phyloP scores from a whole-genome alignment of 2,329 filamentous ascomycete species.

The Cercospora sojina region DNA sequence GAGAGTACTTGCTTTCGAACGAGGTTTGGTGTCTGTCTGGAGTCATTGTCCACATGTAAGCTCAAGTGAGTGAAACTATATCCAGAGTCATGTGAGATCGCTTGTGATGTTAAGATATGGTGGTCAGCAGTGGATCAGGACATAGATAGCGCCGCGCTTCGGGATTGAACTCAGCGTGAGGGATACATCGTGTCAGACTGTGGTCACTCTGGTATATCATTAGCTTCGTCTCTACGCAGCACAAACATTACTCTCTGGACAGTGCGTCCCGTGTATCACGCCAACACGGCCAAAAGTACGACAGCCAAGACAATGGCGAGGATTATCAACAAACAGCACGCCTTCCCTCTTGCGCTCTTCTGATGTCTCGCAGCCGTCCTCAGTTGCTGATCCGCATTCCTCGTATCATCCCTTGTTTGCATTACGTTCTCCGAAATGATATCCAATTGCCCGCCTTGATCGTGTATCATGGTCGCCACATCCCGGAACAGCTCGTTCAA shows the following conservation, averaged over 20 bases:
- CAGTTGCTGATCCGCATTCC: slow-evolving; percentile 81
- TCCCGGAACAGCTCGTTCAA: slow-evolving; percentile 96
- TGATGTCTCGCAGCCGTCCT: slow-evolving; percentile 86
- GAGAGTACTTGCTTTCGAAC: background rate
- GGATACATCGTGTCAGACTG: background rate
- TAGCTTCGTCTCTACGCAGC: background rate
- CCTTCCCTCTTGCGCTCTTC: slow-evolving; percentile 91
- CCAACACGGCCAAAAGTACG: slow-evolving; percentile 75
- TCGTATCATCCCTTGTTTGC: slow-evolving; percentile 75
- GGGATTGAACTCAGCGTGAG: background rate
- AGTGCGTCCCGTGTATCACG: background rate
- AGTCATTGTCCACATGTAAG: background rate
- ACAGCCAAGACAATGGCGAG: slow-evolving; percentile 85
- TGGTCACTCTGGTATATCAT: background rate
- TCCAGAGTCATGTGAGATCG: background rate
- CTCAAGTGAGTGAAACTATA: background rate
- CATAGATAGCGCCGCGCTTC: background rate
- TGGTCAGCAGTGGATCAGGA: background rate
- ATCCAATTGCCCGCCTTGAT: slow-evolving; percentile 86
- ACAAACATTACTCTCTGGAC: background rate
- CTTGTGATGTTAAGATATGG: background rate
- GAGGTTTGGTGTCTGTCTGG: background rate
- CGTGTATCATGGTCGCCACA: slow-evolving; percentile 93
- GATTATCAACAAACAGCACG: slow-evolving; percentile 87
- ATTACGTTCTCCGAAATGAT: slow-evolving; percentile 88